Percentiles rank a stretch among this genome's conserved stretches.
These are phyloP conservation scores for Monosporascus sp. DNA, from an alignment of 2,329 filamentous ascomycete genomes.

Conservation along the genomic window DNA sequence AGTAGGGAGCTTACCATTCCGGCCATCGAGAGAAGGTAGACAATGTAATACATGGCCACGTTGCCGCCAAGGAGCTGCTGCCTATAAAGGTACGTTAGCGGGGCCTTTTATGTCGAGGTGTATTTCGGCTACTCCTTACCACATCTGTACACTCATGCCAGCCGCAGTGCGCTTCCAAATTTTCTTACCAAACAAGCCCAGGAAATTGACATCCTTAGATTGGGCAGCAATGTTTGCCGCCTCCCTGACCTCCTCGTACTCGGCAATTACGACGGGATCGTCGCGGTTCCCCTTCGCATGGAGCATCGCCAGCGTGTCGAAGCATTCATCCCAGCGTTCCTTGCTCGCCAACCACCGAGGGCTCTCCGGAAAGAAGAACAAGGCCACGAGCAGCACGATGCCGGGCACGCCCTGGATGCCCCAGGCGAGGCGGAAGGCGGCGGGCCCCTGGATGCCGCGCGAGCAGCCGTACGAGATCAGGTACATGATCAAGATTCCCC, in stretches of 20 bases:
- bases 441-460: slow-evolving; percentile 45
- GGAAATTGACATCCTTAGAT: slow-evolving; percentile 33
- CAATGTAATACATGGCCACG: slow-evolving; percentile 56
- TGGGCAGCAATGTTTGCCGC: slow-evolving; percentile 33
- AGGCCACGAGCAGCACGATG: slow-evolving; percentile 44
- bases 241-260: slow-evolving; percentile 28
- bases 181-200: slow-evolving; percentile 40
- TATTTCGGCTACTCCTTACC: slow-evolving; percentile 7
- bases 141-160: slow-evolving; percentile 49
- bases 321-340: slow-evolving; percentile 35
- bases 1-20: slow-evolving; percentile 30
- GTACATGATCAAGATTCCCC: slow-evolving; percentile 60
- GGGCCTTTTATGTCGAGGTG: not conserved
- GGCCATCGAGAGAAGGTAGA: slow-evolving; percentile 60
- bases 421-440: slow-evolving; percentile 58
- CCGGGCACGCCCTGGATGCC: slow-evolving; percentile 40
- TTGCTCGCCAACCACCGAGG: slow-evolving; percentile 51
- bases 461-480: slow-evolving; percentile 61
- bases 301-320: slow-evolving; percentile 9
- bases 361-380: slow-evolving; percentile 54
- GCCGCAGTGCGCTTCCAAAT: slow-evolving; percentile 49
- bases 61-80: slow-evolving; percentile 54
- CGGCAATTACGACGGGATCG: slow-evolving; percentile 42
- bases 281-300: slow-evolving; percentile 20
- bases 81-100: slow-evolving; percentile 18